Conservation (phyloP, 2,329 filamentous ascomycete genomes). For the Zalaria sp. region DNA sequence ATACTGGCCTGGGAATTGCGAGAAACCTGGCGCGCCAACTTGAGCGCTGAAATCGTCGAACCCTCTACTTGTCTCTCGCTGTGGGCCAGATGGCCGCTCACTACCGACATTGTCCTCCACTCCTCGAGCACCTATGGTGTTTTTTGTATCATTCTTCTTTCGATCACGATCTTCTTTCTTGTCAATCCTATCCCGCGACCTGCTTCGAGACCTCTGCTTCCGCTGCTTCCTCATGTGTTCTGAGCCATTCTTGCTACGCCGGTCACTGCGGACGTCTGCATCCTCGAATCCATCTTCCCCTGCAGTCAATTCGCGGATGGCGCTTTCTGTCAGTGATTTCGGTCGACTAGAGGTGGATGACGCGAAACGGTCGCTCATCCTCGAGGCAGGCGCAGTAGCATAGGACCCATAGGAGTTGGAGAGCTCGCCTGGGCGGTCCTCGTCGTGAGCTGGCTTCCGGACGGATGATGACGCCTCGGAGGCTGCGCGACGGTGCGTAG, state of each 20-base stretch:
- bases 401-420: slow-evolving; percentile 16
- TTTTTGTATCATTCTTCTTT: background rate
- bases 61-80: slow-evolving; percentile 6
- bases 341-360: background rate
- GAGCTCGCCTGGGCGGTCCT: slow-evolving; percentile 7
- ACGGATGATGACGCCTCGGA: slow-evolving; percentile 21
- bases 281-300: slow-evolving; percentile 16
- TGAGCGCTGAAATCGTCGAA: slow-evolving; percentile 6
- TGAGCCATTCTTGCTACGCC: slow-evolving; percentile 12
- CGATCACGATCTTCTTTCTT: slow-evolving; percentile 7
- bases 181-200: slow-evolving; percentile 11
- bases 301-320: slow-evolving; percentile 16
- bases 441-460: slow-evolving; percentile 15
- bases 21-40: slow-evolving; percentile 10
- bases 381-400: slow-evolving; percentile 20
- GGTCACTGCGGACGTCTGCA: slow-evolving; percentile 13
- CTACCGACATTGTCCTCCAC: background rate
- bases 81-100: background rate
- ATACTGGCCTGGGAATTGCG: slow-evolving; percentile 18
- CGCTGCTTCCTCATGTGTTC: slow-evolving; percentile 8
- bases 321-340: slow-evolving; percentile 19
- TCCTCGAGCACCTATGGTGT: too few relatives aligned
- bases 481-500: slow-evolving; percentile 16
- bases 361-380: slow-evolving; percentile 10
- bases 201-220: slow-evolving; percentile 17